phyloP scores from a whole-genome alignment of 192 early-diverging fungal species.

The Rhizophagus clarus region DNA sequence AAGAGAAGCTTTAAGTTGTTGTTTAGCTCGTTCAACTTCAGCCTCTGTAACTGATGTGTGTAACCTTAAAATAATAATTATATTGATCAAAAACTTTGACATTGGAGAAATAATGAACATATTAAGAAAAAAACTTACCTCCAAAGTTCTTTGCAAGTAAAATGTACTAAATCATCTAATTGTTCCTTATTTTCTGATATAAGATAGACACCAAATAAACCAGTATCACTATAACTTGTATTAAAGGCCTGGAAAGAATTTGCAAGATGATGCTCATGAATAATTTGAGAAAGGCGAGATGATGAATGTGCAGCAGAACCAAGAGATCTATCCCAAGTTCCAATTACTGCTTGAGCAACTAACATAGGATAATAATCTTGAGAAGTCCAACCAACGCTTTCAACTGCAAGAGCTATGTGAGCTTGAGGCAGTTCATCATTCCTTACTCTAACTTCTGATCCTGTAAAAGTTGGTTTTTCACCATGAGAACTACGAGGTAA shows the following conservation, averaged over 20 bases:
- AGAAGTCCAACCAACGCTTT: conserved; percentile 93
- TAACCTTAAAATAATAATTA: conserved; percentile 63
- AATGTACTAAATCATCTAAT: conserved; percentile 87
- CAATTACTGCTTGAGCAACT: conserved; percentile 93
- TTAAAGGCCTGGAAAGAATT: conserved; percentile 99
- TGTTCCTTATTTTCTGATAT: conserved; percentile 78
- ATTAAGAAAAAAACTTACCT: conserved; percentile 1
- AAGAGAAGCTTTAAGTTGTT: conserved; percentile 95
- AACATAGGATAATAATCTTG: conserved; percentile 96
- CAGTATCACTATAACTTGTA: conserved; percentile 97
- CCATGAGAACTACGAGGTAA: conserved; percentile 49
- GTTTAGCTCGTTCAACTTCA: conserved; percentile 97
- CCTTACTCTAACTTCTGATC: conserved; percentile 87
- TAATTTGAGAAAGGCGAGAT: conserved; percentile 81
- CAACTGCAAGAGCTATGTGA: conserved; percentile 97
- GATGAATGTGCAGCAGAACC: conserved; percentile 86
- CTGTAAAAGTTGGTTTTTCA: conserved; percentile 79
- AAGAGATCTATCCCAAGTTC: conserved; percentile 94
- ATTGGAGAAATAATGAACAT: not conserved
- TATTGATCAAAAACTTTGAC: not conserved
- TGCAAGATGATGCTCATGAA: conserved; percentile 84
- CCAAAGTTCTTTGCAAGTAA: conserved; percentile 87
- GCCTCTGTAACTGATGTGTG: conserved; percentile 80
- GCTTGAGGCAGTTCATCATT: conserved; percentile 89
- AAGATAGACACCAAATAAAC: conserved; percentile 95